Conservation (phyloP, 192 early-diverging fungal genomes). For the Linnemannia exigua region DNA sequence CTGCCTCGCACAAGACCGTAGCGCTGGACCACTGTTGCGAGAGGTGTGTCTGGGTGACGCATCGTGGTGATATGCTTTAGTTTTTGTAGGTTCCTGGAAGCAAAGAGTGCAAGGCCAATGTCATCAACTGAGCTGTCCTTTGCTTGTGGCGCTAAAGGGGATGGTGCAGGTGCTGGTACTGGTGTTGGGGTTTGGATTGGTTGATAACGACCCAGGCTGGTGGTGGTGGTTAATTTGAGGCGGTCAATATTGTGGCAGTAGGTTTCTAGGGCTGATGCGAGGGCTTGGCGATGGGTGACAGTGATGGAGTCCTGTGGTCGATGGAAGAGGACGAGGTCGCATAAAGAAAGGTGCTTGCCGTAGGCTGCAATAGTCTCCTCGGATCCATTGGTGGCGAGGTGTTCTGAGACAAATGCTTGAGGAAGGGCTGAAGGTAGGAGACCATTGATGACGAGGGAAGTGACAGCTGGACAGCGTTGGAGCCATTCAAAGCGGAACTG, state of each 20-base stretch:
- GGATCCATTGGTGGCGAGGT: neutral
- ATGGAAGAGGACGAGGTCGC: slow-evolving; percentile 11
- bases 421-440: neutral
- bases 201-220: neutral
- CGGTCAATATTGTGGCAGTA: slow-evolving; percentile 4
- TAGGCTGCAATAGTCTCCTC: neutral
- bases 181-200: neutral
- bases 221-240: slow-evolving; percentile 1
- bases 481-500: slow-evolving; percentile 30
- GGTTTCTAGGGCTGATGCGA: slow-evolving; percentile 13
- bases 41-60: neutral
- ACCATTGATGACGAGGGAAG: neutral
- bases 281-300: neutral
- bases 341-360: neutral
- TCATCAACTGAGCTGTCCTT: neutral
- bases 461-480: slow-evolving; percentile 2
- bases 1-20: slow-evolving; percentile 14
- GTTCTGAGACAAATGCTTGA: neutral
- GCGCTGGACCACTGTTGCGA: neutral
- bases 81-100: neutral
- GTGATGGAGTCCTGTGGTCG: neutral
- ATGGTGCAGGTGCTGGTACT: neutral
- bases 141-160: neutral
- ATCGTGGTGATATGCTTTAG: neutral
- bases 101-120: slow-evolving; percentile 1